These are phyloP conservation scores for Penicillium sclerotiorum DNA, from an alignment of 2,329 filamentous ascomycete species.

Conservation along the genomic window DNA sequence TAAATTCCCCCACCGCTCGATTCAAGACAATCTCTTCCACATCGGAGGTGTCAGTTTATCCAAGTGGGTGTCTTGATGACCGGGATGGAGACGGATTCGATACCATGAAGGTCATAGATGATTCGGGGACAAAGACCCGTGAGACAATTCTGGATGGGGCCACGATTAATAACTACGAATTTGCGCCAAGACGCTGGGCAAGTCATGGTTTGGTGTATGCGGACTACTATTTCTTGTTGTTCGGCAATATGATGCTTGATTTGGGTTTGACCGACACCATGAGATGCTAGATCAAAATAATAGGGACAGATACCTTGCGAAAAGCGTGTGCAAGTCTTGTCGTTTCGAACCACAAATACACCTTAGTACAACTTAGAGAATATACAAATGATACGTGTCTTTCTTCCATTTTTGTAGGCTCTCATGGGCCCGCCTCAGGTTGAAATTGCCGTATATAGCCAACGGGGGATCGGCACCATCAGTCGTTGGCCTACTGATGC, in stretches of 20 bases:
- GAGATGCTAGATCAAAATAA: too few relatives aligned
- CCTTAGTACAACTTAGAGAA: too few relatives aligned
- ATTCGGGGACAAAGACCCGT: conserved; percentile 10
- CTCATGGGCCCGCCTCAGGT: too few relatives aligned
- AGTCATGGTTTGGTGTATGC: conserved; percentile 49
- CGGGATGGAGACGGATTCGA: conserved; percentile 5
- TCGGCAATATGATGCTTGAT: conserved; percentile 46
- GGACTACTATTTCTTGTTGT: conserved; percentile 46
- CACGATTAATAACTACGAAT: conserved; percentile 46
- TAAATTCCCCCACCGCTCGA: conserved; percentile 1
- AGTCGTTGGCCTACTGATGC: not conserved
- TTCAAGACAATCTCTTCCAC: conserved; percentile 5
- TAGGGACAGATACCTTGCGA: not conserved
- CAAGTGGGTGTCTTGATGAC: not conserved
- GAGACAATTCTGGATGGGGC: conserved; percentile 51
- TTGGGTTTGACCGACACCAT: conserved; percentile 17
- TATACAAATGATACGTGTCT: too few relatives aligned
- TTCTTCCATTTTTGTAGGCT: too few relatives aligned
- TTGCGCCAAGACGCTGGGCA: conserved; percentile 42
- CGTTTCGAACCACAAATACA: too few relatives aligned
- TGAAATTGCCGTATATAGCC: too few relatives aligned
- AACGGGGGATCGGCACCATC: too few relatives aligned
- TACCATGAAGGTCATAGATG: conserved; percentile 1
- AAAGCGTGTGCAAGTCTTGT: not conserved
- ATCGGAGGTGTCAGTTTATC: conserved; percentile 2